phyloP scores from a whole-genome alignment of 148 eudicot species.

The Chenopodium quinoa region DNA sequence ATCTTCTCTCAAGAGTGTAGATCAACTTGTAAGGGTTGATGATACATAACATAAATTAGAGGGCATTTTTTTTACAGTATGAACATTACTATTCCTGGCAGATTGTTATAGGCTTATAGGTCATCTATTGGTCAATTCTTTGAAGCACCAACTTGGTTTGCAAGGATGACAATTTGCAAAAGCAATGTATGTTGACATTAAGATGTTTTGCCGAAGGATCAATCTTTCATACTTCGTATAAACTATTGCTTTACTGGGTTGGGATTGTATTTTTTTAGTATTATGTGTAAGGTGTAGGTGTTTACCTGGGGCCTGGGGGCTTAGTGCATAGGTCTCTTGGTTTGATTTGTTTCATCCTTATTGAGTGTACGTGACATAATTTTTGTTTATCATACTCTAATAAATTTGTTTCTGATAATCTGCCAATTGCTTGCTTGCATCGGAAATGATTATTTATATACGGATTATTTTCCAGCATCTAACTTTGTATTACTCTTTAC shows the following conservation, averaged over 20 bases:
- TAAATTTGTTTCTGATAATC: not conserved
- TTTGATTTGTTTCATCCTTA: not conserved
- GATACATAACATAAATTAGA: not conserved
- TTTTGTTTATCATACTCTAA: not conserved
- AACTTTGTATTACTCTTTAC: slow-evolving; percentile 3
- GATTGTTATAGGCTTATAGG: not conserved
- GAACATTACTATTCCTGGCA: not conserved
- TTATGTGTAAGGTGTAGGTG: not conserved
- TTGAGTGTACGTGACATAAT: not conserved
- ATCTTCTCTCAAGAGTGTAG: not conserved
- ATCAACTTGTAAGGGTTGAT: not conserved
- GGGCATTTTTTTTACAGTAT: not conserved
- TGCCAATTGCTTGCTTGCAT: not conserved
- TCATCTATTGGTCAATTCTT: not conserved
- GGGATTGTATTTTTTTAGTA: not conserved
- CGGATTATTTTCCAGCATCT: not conserved
- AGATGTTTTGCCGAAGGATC: not conserved
- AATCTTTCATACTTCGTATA: not conserved
- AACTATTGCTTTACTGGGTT: not conserved
- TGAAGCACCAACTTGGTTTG: not conserved
- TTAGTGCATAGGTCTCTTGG: not conserved
- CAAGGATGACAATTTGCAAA: not conserved
- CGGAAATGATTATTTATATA: not conserved
- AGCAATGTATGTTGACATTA: not conserved
- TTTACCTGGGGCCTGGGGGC: not conserved